Evolutionary conservation across 2,329 filamentous ascomycete genomes (phyloP).

Genomic region (Penicillium sclerotigenum): DNA sequence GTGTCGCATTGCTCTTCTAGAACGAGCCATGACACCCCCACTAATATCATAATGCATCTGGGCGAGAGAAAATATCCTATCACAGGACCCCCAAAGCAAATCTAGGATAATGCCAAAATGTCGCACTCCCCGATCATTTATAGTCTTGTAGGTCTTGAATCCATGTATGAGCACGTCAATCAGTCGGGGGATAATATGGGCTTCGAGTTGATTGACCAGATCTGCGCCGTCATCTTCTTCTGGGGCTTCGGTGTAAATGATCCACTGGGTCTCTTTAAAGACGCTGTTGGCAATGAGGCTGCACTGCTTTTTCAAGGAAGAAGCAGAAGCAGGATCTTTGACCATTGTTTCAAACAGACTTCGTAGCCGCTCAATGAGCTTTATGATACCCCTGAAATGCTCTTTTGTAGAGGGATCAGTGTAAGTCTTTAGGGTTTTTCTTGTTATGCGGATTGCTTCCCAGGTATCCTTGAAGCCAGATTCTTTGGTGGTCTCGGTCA

Average conservation of each 20-base stretch:
- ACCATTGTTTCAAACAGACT: not conserved
- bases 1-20: not conserved
- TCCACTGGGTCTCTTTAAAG: conserved; percentile 4
- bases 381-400: not conserved
- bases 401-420: not conserved
- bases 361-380: not conserved
- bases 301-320: not conserved
- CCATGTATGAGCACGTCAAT: conserved; percentile 10
- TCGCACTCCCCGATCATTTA: not conserved
- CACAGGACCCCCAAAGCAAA: conserved; percentile 8
- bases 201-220: conserved; percentile 17
- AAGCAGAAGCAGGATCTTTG: not conserved
- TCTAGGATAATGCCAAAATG: conserved; percentile 9
- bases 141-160: conserved; percentile 10
- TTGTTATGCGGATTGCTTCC: not conserved
- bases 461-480: conserved; percentile 7
- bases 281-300: conserved; percentile 2
- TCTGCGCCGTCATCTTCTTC: not conserved
- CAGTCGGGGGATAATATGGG: conserved; percentile 13
- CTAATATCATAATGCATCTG: not conserved
- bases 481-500: not conserved
- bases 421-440: not conserved
- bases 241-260: conserved; percentile 10
- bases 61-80: conserved; percentile 1
- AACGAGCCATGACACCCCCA: not conserved